phyloP scores from a whole-genome alignment of 805 yeast genomes.

The Saturnispora hagleri region DNA sequence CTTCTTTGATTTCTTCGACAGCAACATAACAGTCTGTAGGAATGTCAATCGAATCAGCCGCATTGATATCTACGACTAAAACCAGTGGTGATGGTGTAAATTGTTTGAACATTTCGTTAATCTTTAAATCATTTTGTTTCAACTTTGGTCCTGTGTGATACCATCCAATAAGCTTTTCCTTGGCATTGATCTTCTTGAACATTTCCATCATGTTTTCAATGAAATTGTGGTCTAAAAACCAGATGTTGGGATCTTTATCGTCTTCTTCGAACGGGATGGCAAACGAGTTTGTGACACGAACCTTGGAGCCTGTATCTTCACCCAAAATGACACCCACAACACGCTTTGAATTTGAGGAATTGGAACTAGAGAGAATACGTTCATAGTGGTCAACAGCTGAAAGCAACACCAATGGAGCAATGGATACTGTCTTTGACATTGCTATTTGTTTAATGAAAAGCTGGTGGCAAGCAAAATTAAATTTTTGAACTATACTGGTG shows the following conservation, averaged over 20 bases:
- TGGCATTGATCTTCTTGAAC: slow-evolving; percentile 97
- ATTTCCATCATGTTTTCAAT: slow-evolving; percentile 95
- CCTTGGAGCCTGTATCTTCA: slow-evolving; percentile 36
- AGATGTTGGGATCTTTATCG: slow-evolving; percentile 79
- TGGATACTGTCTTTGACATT: slow-evolving; percentile 52
- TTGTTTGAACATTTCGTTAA: slow-evolving; percentile 80
- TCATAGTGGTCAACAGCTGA: slow-evolving; percentile 95
- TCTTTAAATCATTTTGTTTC: slow-evolving; percentile 77
- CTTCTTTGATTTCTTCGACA: slow-evolving; percentile 91
- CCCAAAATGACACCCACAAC: slow-evolving; percentile 94
- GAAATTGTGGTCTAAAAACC: slow-evolving; percentile 96
- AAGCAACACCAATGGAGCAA: slow-evolving; percentile 89
- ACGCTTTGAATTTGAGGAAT: slow-evolving; percentile 39
- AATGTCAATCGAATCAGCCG: slow-evolving; percentile 66
- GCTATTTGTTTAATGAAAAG: neutral
- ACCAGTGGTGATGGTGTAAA: slow-evolving; percentile 76
- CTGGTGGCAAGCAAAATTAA: neutral
- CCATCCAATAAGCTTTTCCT: slow-evolving; percentile 97
- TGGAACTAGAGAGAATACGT: slow-evolving; percentile 53
- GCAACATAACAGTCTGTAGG: slow-evolving; percentile 95
- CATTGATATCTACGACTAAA: slow-evolving; percentile 86
- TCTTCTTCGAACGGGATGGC: slow-evolving; percentile 99
- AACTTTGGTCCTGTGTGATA: slow-evolving; percentile 96
- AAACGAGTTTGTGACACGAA: slow-evolving; percentile 82
- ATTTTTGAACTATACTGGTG: neutral